phyloP scores from a whole-genome alignment of 2,329 filamentous ascomycete species.

The Aspergillus fischeri region DNA sequence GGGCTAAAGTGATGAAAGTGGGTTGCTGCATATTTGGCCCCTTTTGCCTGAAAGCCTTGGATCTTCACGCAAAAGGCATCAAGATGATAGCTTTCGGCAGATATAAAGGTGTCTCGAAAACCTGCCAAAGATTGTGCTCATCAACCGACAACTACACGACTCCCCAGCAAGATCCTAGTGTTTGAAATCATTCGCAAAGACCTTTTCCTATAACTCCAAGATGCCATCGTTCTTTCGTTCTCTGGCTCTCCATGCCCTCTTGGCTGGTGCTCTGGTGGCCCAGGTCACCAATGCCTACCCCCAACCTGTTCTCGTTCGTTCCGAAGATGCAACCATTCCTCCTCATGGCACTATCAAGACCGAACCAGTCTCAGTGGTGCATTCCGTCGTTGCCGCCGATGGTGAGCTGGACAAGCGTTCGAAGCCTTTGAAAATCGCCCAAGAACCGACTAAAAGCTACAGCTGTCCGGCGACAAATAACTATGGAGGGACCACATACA shows the following conservation, averaged over 20 bases:
- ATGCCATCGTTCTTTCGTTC: neutral
- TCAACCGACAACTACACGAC: neutral
- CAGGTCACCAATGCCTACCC: neutral
- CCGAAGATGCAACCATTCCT: neutral
- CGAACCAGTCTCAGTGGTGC: neutral
- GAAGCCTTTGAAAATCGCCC: neutral
- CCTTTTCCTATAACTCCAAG: neutral
- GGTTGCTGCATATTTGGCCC: neutral
- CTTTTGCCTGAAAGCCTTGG: neutral
- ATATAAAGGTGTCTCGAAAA: neutral
- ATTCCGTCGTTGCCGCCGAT: neutral
- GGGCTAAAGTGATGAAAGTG: neutral
- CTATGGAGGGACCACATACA: neutral
- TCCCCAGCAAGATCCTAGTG: neutral
- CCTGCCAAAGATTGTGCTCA: neutral
- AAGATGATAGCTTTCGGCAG: neutral
- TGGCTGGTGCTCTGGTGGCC: neutral
- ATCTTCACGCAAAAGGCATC: neutral
- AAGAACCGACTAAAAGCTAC: neutral
- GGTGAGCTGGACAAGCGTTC: neutral
- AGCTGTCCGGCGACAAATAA: neutral
- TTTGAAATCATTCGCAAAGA: neutral
- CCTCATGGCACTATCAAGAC: neutral
- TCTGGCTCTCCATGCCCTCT: neutral
- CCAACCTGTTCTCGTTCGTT: neutral